phyloP scores from a whole-genome alignment of 2,329 filamentous ascomycete species.

The Rutstroemia sp. region DNA sequence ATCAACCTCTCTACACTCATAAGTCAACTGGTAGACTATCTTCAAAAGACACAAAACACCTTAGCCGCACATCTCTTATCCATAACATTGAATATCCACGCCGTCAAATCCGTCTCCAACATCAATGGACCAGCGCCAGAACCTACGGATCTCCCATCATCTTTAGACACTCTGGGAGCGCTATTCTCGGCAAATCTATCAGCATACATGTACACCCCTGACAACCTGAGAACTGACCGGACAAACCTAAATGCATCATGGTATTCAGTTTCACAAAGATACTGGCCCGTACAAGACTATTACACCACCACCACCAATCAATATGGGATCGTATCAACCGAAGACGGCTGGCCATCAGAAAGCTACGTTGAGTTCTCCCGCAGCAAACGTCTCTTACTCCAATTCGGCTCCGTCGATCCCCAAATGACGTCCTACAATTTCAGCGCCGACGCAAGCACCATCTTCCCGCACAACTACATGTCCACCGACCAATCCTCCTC shows the following conservation, averaged over 20 bases:
- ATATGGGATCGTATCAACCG: conserved; percentile 36
- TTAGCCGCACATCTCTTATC: conserved; percentile 46
- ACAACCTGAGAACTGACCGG: conserved; percentile 41
- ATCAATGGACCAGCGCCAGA: conserved; percentile 37
- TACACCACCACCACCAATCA: conserved; percentile 33
- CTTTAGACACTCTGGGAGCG: conserved; percentile 37
- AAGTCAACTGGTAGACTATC: conserved; percentile 43
- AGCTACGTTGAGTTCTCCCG: conserved; percentile 47
- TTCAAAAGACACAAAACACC: conserved; percentile 44
- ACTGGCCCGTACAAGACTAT: conserved; percentile 44
- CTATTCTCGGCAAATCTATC: conserved; percentile 41
- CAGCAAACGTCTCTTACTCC: conserved; percentile 45
- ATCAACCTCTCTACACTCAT: conserved; percentile 44
- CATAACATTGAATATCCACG: conserved; percentile 53
- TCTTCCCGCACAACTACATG: conserved; percentile 44
- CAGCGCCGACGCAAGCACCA: conserved; percentile 38
- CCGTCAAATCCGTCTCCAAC: conserved; percentile 37
- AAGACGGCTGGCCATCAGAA: conserved; percentile 58
- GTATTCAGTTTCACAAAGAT: conserved; percentile 37
- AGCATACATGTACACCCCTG: conserved; percentile 46
- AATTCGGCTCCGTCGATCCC: conserved; percentile 48
- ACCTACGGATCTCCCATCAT: conserved; percentile 36
- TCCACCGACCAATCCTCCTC: conserved; percentile 26
- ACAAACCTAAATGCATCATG: conserved; percentile 50
- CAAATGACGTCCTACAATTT: conserved; percentile 50